Evolutionary conservation across 805 yeast genomes (phyloP), one percentile per base, ranked within the genome.

Genomic region (Wickerhamomyces strasburgensis): DNA sequence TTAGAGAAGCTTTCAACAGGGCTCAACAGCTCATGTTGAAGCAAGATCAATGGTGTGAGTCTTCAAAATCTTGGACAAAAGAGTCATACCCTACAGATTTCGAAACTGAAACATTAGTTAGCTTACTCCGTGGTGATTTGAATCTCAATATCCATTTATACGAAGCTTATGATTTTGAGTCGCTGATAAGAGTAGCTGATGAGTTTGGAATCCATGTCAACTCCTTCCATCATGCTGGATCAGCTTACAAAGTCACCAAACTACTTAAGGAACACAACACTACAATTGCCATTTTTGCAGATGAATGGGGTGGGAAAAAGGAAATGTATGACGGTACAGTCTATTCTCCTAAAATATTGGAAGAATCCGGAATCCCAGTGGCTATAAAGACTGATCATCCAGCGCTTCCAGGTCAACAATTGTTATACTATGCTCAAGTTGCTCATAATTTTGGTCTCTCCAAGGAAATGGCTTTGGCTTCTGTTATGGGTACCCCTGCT

Each of bases 251-350:
- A 24, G 30, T 37, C 6, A 35, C 39, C 6, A 32, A 31, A 14
- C 29, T 37, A 8, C 14, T 37, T 27, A 31, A 27, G 3, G 21
- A 32, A 6, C 39, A 37, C 31, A 37, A 37, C 15, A 27, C 35
- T 5, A 37, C 39, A 4, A 19, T 37, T 7, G 39, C 39, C n/a
- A 18, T 37, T 13, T 37, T 37, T 23, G 35, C 39, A 2, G 39
- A 37, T 24, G 39, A 31, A 18, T 37, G 39, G 39, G 39, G 39
- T 21, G 39, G 35, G 19, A 37, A 37, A 35, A 37, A 37, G 19
- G 39, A 37, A 19, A 27, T 24, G 33, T 37, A 37, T 14, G 39
- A 31, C 14, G 39, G 23, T 6, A 21, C 35, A 5, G 39, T 37
- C 3, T 35, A 37, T 15, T 31, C 31, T 5, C 39, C 39, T 14